Evolutionary conservation across 768 basidiomycete species (phyloP).

Genomic region (Podaxis sp.): DNA sequence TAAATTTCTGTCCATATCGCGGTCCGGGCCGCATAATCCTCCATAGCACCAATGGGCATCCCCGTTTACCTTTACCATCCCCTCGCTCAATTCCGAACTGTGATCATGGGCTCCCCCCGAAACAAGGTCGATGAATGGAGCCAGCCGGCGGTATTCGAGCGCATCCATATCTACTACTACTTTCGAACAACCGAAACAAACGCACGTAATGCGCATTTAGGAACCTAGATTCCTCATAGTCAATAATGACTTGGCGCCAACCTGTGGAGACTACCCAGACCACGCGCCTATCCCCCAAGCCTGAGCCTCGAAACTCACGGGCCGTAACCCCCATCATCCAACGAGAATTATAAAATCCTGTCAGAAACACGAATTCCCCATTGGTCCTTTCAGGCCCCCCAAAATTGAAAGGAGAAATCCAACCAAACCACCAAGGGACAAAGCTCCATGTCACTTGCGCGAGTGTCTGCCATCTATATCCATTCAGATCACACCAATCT

Average conservation of each 20-base stretch:
- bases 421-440: neutral
- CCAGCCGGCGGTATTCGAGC: neutral
- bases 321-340: neutral
- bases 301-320: no score
- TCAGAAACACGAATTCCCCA: neutral
- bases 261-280: no score
- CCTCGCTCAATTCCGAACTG: neutral
- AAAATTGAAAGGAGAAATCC: neutral
- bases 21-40: slow-evolving; percentile 1
- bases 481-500: neutral
- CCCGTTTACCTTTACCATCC: neutral
- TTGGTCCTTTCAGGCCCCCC: neutral
- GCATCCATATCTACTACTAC: no score
- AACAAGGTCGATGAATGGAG: neutral
- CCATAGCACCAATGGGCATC: neutral
- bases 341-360: neutral
- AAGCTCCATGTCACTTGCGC: neutral
- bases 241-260: no score
- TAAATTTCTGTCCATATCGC: neutral
- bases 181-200: no score
- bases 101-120: neutral
- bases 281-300: no score
- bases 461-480: neutral
- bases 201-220: no score
- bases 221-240: no score